Evolutionary conservation across 192 early-diverging fungal genomes (phyloP), one percentile per base, ranked within the genome.

Genomic region (Diversispora eburnea): DNA sequence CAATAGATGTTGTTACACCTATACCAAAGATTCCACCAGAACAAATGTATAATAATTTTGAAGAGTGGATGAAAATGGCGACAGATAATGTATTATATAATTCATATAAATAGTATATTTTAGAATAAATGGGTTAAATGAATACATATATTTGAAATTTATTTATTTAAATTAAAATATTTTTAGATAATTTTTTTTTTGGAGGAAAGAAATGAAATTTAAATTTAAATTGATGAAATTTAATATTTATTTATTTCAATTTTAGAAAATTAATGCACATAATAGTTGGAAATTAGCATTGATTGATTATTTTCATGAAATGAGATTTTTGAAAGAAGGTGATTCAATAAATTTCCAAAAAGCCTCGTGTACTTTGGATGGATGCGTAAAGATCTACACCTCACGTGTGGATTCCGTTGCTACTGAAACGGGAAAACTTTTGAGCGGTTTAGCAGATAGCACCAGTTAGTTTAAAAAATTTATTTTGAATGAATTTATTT

Each of bases 301-400:
- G n/a, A 98, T 99, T 75, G 95, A 99, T 81, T 98, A 95, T 77
- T 99, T 99, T 76, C 88, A 93, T 77, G 95, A 99, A 78, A 92
- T 99, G 94, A 91, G 88, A 4, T 82, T 99, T 25, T 78, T 99
- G 65, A 86, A 90, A 10, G 94, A 96, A n/a, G 95, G 95, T 41
- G 93, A 96, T 83, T 92, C 94, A 12, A 97, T 99, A 82, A 99
- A 99, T 81, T 99, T 99, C 77, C 95, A 97, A 76, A 96, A 93
- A 74, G 97, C 97, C 20, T 99, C 97, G 51, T 95, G 92, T 77
- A 99, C 95, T 10, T 80, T 99, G 57, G 95, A 97, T 79, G 95
- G 94, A 13, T 97, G 95, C 75, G 92, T 99, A 69, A 99, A 98
- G 82, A 93, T 99, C 74, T 99, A 97, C 79, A 91, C 94, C 0